Evolutionary conservation across 2,329 filamentous ascomycete genomes (phyloP), one percentile per base, ranked within the genome.

Genomic region (Curvularia verruculosa): DNA sequence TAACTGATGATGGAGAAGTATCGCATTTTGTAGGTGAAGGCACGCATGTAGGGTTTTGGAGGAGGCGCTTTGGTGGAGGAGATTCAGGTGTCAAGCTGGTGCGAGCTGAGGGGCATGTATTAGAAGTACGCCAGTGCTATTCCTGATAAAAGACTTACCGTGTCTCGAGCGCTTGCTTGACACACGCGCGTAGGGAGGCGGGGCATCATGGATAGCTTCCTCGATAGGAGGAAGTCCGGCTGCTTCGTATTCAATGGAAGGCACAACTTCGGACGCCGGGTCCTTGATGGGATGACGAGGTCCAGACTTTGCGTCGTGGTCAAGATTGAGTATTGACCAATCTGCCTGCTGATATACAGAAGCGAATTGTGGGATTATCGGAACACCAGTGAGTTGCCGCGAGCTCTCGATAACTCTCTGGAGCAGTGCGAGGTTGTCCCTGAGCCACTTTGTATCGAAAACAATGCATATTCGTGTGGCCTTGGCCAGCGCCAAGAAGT

Each of bases 51-150:
- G 18, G 19, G 36, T 54, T 37, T 43, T 43, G 52, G 6, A 54
- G 34, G 19, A 54, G 36, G 26, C 52, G 52, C 43, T 54, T 54
- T 28, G 52, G 52, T 40, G 21, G 26, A 49, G 44, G 52, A 28
- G 52, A 43, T 19, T 54, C 44, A 15, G 52, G 52, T 43, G 44
- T 54, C 37, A 48, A 48, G 52, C 52, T 54, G 23, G 26, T 41
- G 37, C 43, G 52, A 49, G 24, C 50, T 52, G 13, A 21, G 6
- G 15, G 26, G 26, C 40, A n/a, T 31, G 31, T 10, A 12, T 52
- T 24, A 52, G 50, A 21, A 29, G 39, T 12, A 40, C 13, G 31
- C 46, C 23, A 13, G 31, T 40, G 23, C 8, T 28, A 9, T 52
- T 13, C 31, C n/a, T 10, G 34, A 46, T 39, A 40, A 15, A 46